Evolutionary conservation across 176 grass and related monocot species (phyloP).

Genomic region (Elaeis guineensis): DNA sequence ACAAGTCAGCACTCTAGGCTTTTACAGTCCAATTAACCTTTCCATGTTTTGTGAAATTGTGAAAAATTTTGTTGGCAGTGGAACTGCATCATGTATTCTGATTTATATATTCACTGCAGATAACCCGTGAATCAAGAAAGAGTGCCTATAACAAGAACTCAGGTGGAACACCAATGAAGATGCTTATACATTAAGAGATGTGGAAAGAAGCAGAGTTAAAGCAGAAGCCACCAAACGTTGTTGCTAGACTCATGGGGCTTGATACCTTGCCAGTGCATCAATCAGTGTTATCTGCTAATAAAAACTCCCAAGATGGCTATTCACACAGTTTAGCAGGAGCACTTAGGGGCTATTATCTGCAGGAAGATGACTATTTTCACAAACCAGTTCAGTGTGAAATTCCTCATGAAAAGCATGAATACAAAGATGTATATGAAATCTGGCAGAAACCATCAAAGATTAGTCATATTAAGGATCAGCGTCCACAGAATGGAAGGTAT

Average conservation of each 20-base stretch:
- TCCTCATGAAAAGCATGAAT: constrained; percentile 4
- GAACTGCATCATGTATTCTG: constrained; percentile 5
- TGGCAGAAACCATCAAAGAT: constrained; percentile 14
- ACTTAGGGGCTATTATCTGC: constrained; percentile 28
- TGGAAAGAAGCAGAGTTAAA: constrained; percentile 49
- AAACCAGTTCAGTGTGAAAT: constrained; percentile 10
- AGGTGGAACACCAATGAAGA: constrained; percentile 52
- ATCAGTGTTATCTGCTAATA: constrained; percentile 16
- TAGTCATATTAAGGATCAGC: constrained; percentile 19
- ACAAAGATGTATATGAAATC: constrained; percentile 21
- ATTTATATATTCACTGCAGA: constrained; percentile 22
- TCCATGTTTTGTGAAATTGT: too few species aligned
- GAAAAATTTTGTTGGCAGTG: background rate
- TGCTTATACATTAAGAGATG: constrained; percentile 90
- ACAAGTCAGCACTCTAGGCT: constrained; percentile 30
- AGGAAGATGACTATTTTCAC: constrained; percentile 32
- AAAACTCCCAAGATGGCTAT: constrained; percentile 17
- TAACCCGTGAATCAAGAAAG: constrained; percentile 32
- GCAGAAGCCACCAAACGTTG: constrained; percentile 55
- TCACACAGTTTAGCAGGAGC: constrained; percentile 18
- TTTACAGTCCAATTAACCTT: too few species aligned
- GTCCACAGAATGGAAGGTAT: constrained; percentile 23
- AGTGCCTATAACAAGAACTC: constrained; percentile 40
- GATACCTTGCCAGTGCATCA: constrained; percentile 38
- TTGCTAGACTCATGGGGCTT: constrained; percentile 90